phyloP scores from a whole-genome alignment of 768 basidiomycete genomes.

The Rhodosporidiobolus odoratus region DNA sequence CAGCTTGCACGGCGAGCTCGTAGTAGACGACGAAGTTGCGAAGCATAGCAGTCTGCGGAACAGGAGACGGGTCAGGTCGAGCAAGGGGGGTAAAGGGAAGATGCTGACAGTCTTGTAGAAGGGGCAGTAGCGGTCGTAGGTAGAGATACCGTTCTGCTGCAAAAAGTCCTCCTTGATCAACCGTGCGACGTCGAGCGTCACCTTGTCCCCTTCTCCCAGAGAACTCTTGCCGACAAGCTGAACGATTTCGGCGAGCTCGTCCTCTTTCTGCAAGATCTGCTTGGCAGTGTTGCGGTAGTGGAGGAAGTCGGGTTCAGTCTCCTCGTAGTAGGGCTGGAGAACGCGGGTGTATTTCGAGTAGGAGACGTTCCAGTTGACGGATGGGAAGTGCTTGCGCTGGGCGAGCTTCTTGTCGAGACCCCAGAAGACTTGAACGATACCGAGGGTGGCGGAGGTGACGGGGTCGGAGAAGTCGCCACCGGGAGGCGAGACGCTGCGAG shows the following conservation, averaged over 20 bases:
- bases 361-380: constrained; percentile 99
- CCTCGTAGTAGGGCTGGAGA: constrained; percentile 70
- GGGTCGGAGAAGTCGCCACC: constrained; percentile 99
- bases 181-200: constrained; percentile 90
- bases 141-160: constrained; percentile 98
- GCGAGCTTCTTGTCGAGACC: constrained; percentile 99
- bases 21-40: constrained; percentile 91
- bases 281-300: constrained; percentile 86
- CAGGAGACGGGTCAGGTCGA: constrained; percentile 10
- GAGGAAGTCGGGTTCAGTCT: constrained; percentile 86
- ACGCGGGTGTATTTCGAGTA: constrained; percentile 78
- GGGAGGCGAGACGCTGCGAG: constrained; percentile 82
- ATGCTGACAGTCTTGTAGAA: constrained; percentile 79
- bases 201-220: constrained; percentile 93
- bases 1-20: constrained; percentile 78
- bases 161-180: constrained; percentile 97
- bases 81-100: neutral
- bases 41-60: constrained; percentile 67
- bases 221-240: constrained; percentile 99
- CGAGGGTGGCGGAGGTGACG: constrained; percentile 91
- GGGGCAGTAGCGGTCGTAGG: constrained; percentile 93
- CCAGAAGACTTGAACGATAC: constrained; percentile 99
- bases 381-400: constrained; percentile 98
- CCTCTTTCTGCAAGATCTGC: constrained; percentile 97
- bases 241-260: constrained; percentile 96